Evolutionary conservation across 2,329 filamentous ascomycete genomes (phyloP), one percentile per base, ranked within the genome.

Genomic region (Cadophora sp.): DNA sequence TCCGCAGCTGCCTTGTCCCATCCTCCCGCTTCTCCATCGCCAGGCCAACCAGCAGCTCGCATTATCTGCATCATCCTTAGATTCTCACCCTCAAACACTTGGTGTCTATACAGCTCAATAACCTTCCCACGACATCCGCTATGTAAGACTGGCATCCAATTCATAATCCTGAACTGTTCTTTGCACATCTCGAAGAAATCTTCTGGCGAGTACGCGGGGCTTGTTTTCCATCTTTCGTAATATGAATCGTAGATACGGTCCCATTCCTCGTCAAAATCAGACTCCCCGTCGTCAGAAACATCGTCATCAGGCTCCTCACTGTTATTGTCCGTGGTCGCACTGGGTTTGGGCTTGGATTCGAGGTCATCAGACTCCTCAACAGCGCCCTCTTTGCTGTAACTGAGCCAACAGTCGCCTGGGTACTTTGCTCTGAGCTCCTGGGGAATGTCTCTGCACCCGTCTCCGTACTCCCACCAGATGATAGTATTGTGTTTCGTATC

Each of bases 111-210:
- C n/a, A 58, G 19, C 31, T 58, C 9, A 3, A 19, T 24, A 2
- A 58, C 31, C 19, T 46, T n/a, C 19, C 43, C 43, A 5, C 43
- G 16, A 5, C n/a, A 1, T 2, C 31, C 29, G 9, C 24, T n/a
- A 9, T 14, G 11, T 1, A 34, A 12, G 1, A 22, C 29, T 37
- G 55, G 55, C 55, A 58, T 58, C 55, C 55, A 37, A 12, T 58
- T 58, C 55, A 58, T 40, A 31, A 58, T 58, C 22, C 31, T 37
- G 31, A 40, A 37, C 11, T 58, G 55, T 14, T 58, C 55, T 24
- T 58, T 58, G 31, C 31, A 58, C n/a, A 12, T 58, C n/a, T 58
- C 55, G n/a, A 24, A 58, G n/a, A 58, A 24, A 7, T 34, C 31
- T 27, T 37, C 55, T 1, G 55, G 55, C 9, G 55, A 1, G 26